Evolutionary conservation across 495 filamentous ascomycete genomes (phyloP), one percentile per base, ranked within the genome.

Genomic region (Podospora didyma): DNA sequence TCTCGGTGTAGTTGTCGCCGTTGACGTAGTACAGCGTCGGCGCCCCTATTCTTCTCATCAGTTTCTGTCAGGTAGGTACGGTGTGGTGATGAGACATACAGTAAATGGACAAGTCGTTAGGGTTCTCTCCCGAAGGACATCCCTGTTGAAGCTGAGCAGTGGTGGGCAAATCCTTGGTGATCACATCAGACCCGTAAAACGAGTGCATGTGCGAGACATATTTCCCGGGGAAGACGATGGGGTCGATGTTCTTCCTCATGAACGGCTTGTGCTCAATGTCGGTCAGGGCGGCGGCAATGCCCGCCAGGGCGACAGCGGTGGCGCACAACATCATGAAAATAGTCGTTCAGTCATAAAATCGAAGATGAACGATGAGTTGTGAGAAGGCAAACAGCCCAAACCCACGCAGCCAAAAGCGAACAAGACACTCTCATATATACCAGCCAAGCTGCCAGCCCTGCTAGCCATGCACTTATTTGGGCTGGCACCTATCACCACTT

Each of bases 131-230:
- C 0, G 69, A 72, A 16, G 69, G 62, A 37, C 68, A 72, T 0
- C 69, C 69, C 53, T 63, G 58, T 47, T 72, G 69, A 4, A 72
- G 59, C 37, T 72, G 46, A 0, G 54, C 68, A 11, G 69, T 72
- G 14, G 67, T 70, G 4, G 69, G 69, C 11, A 72, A 48, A 54
- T 66, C 62, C 22, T 66, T 70, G 24, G 64, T 70, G 12, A 72
- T 12, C n/a, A 54, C 54, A 53, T 72, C 69, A 1, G 68, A 72
- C 22, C 69, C 68, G 49, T 69, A 72, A 49, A 72, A 72, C 0
- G 68, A 69, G 54, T 70, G 68, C 69, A 72, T 72, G 46, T 72
- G 69, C n/a, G 68, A 70, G 35, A 63, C 31, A 34, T 70, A 72
- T 50, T 65, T 57, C 19, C 68, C 68, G 2, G 69, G 68, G 20